A percentile compares a stretch with the other conserved stretches of the same genome.
Evolutionary conservation across 2,329 filamentous ascomycete genomes (phyloP).

Genomic region (Blumeria graminis): DNA sequence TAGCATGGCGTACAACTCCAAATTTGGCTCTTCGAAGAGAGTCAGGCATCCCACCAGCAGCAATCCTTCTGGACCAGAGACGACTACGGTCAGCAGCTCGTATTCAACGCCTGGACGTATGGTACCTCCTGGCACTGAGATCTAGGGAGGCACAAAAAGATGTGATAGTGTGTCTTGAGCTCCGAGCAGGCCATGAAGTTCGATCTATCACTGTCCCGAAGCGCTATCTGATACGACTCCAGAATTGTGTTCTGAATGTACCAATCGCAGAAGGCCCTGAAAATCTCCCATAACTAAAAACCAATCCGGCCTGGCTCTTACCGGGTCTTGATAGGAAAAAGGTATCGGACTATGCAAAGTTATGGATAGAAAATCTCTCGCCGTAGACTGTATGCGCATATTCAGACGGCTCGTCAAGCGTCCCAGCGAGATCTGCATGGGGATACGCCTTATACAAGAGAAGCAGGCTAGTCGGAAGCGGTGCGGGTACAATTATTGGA

Average conservation of each 20-base stretch:
- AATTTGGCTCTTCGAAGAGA: neutral
- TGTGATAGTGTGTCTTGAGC: neutral
- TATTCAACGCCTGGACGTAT: neutral
- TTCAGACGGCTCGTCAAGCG: neutral
- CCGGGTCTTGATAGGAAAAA: neutral
- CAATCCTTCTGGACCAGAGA: neutral
- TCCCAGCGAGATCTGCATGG: neutral
- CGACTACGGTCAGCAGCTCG: too few relatives aligned
- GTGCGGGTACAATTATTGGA: too few relatives aligned
- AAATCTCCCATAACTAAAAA: neutral
- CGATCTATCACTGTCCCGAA: neutral
- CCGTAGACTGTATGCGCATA: neutral
- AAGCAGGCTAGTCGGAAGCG: too few relatives aligned
- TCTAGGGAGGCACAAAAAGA: neutral
- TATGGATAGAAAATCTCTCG: neutral
- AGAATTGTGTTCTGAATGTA: neutral
- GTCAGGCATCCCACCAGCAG: neutral
- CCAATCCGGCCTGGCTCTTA: too few relatives aligned
- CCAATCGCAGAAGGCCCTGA: neutral
- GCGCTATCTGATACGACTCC: neutral
- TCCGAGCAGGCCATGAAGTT: neutral
- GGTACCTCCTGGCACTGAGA: neutral
- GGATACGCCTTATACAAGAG: neutral
- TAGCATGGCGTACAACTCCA: neutral
- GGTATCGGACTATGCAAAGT: neutral